Conservation (phyloP, 1,284 basidiomycete species). For the Sanguinoderma infundibulare region DNA sequence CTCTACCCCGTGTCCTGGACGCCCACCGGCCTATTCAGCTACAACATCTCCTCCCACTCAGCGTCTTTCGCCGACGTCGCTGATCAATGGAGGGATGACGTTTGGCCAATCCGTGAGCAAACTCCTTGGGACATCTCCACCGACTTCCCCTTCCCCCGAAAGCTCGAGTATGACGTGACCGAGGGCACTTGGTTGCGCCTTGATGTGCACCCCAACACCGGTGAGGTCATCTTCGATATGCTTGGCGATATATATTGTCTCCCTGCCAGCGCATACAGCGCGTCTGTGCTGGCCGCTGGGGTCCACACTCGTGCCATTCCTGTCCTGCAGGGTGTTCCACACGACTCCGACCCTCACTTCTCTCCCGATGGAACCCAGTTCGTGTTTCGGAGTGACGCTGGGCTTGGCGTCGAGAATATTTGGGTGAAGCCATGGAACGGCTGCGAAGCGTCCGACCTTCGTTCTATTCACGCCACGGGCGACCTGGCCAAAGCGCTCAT, state of each 20-base stretch:
- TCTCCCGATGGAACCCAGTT: constrained; percentile 65
- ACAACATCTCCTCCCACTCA: neutral
- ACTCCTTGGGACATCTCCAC: constrained; percentile 79
- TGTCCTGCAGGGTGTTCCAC: constrained; percentile 61
- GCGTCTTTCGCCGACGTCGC: constrained; percentile 13
- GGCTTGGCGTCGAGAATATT: constrained; percentile 72
- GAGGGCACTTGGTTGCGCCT: constrained; percentile 78
- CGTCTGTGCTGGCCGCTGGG: constrained; percentile 22
- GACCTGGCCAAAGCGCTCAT: constrained; percentile 41
- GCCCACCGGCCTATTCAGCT: constrained; percentile 5
- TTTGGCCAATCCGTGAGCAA: constrained; percentile 66
- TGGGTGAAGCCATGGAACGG: constrained; percentile 70
- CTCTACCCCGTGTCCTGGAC: constrained; percentile 20
- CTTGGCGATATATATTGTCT: constrained; percentile 75
- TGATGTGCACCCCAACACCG: constrained; percentile 67
- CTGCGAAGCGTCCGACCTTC: constrained; percentile 62
- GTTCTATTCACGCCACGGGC: constrained; percentile 33
- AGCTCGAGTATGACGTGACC: constrained; percentile 66
- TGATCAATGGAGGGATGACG: constrained; percentile 59
- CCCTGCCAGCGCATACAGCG: constrained; percentile 45
- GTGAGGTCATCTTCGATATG: constrained; percentile 78
- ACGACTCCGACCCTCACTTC: constrained; percentile 74
- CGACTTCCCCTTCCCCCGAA: constrained; percentile 70
- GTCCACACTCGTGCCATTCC: constrained; percentile 47
- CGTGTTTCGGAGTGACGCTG: constrained; percentile 73